Evolutionary conservation across 176 grass and related monocot genomes (phyloP).

Genomic region (Secale cereale): DNA sequence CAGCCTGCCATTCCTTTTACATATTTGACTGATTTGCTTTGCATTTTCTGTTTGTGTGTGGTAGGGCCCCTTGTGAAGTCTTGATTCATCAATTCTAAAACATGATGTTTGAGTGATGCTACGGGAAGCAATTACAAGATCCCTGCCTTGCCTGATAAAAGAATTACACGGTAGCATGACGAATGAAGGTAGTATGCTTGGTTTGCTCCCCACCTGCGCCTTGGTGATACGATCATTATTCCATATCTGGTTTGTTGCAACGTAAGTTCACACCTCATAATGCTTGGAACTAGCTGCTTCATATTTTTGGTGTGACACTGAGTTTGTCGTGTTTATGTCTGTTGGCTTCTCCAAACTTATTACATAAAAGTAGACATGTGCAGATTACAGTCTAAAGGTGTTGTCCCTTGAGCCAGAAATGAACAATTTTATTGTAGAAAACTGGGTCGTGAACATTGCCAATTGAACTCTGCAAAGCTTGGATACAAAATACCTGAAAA

Average conservation of each 20-base stretch:
- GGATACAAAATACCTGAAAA: background rate
- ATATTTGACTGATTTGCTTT: background rate
- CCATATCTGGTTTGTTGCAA: conserved; percentile 67
- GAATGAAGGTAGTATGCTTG: conserved; percentile 47
- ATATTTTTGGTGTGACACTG: background rate
- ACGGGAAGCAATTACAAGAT: conserved; percentile 48
- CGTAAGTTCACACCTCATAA: conserved; percentile 45
- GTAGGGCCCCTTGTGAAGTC: conserved; percentile 64
- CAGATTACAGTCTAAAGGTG: background rate
- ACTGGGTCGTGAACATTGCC: background rate
- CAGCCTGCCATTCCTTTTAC: background rate
- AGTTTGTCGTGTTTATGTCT: background rate
- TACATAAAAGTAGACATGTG: too few species aligned
- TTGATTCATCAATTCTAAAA: conserved; percentile 65
- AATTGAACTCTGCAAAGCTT: background rate
- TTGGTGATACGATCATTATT: conserved; percentile 53
- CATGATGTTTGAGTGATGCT: conserved; percentile 61
- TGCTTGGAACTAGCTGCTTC: background rate
- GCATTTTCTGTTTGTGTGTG: background rate
- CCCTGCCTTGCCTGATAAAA: conserved; percentile 61
- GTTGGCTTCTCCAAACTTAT: conserved; percentile 7
- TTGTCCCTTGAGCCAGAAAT: background rate
- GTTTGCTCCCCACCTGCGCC: conserved; percentile 57
- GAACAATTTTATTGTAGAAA: background rate
- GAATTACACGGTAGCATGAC: conserved; percentile 64